A percentile compares a stretch with the other conserved stretches of the same genome.
phyloP scores from a whole-genome alignment of 106 monocot species.

The Acorus gramineus region DNA sequence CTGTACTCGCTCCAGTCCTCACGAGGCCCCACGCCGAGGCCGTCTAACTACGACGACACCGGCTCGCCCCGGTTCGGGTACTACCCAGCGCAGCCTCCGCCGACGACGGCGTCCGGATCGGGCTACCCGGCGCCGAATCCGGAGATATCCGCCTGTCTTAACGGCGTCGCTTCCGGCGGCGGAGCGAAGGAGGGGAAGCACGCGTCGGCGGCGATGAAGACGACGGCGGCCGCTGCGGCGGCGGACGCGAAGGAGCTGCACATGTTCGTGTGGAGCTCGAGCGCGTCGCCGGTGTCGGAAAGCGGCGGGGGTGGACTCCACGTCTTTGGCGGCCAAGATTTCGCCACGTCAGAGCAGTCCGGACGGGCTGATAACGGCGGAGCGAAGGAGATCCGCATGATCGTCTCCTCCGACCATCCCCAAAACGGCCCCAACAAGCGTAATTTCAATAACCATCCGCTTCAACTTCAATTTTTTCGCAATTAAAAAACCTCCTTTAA shows the following conservation, averaged over 20 bases:
- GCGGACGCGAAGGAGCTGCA: slow-evolving; percentile 63
- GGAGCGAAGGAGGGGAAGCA: slow-evolving; percentile 4
- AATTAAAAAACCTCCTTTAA: background rate
- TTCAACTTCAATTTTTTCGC: too few species aligned
- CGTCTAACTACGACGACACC: slow-evolving; percentile 46
- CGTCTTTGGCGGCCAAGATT: slow-evolving; percentile 24
- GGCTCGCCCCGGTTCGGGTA: too few species aligned
- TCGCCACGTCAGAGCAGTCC: slow-evolving; percentile 1
- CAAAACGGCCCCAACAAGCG: slow-evolving; percentile 27
- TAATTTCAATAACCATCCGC: background rate
- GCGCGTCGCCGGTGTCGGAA: slow-evolving; percentile 52
- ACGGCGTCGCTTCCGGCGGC: background rate
- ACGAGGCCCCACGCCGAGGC: slow-evolving; percentile 49
- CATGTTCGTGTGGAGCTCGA: slow-evolving; percentile 85
- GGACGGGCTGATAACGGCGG: slow-evolving; percentile 8
- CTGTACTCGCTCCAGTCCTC: slow-evolving; percentile 57
- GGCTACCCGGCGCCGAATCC: slow-evolving; percentile 17
- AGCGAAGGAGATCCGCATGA: slow-evolving; percentile 64
- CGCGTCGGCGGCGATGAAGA: background rate
- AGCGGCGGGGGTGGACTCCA: slow-evolving; percentile 27
- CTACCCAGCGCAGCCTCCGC: background rate
- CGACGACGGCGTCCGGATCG: background rate
- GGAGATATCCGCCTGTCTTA: slow-evolving; percentile 14
- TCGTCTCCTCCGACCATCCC: slow-evolving; percentile 44
- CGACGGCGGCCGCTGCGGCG: background rate